These are phyloP conservation scores for Musa itinerans DNA, from an alignment of 176 grass and related monocot genomes.

Conservation along the genomic window DNA sequence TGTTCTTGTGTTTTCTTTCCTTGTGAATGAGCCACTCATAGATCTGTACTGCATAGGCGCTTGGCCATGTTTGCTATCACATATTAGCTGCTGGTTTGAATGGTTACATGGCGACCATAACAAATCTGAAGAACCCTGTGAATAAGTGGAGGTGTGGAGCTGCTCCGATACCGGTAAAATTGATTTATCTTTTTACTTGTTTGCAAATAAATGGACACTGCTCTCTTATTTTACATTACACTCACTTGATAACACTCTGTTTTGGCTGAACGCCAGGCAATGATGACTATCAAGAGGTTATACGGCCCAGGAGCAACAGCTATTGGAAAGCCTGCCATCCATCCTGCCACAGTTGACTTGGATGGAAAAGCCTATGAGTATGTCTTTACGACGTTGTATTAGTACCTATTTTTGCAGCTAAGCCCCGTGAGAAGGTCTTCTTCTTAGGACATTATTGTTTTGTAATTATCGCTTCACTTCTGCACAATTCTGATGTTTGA, in stretches of 20 bases:
- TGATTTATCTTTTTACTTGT: neutral
- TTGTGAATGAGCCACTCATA: too few species aligned
- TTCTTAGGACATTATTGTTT: too few species aligned
- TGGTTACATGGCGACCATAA: conserved; percentile 94
- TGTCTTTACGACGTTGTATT: conserved; percentile 11
- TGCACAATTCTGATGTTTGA: too few species aligned
- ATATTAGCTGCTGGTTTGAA: conserved; percentile 86
- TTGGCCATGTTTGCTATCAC: conserved; percentile 93
- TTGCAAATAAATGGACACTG: neutral
- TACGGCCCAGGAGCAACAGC: conserved; percentile 46
- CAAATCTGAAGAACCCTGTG: conserved; percentile 86
- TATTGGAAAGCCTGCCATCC: conserved; percentile 92
- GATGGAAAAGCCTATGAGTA: conserved; percentile 99
- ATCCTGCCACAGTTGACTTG: conserved; percentile 73
- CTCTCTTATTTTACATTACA: too few species aligned
- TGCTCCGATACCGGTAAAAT: conserved; percentile 83
- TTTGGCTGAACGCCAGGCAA: conserved; percentile 35
- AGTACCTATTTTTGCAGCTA: too few species aligned
- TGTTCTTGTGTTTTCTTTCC: too few species aligned
- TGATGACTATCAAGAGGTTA: conserved; percentile 96
- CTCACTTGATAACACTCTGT: too few species aligned
- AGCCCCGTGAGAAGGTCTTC: too few species aligned
- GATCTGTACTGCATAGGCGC: conserved; percentile 37
- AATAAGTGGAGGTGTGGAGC: conserved; percentile 96
- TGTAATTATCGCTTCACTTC: too few species aligned